Evolutionary conservation across 2,329 filamentous ascomycete genomes (phyloP).

Genomic region (Ophiosphaerella korrae): DNA sequence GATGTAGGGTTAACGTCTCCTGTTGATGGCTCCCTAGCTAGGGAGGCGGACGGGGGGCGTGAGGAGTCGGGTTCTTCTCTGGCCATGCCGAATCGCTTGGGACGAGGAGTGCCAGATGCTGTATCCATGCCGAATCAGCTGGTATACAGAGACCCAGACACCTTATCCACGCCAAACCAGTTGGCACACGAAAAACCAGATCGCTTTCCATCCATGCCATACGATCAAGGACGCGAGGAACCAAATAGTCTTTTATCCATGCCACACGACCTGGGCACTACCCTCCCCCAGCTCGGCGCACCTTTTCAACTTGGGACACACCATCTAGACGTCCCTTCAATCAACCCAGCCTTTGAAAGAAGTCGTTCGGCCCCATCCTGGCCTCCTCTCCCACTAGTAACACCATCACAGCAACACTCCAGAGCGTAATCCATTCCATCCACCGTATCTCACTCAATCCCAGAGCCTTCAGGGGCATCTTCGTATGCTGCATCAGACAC

Average conservation of each 20-base stretch:
- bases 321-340: conserved; percentile 2
- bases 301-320: neutral
- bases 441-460: neutral
- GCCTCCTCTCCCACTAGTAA: neutral
- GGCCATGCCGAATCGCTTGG: no score
- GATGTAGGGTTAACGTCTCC: neutral
- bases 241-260: conserved; percentile 4
- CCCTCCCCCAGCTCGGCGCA: neutral
- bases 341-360: neutral
- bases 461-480: neutral
- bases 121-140: no score
- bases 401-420: neutral
- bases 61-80: no score
- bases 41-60: no score
- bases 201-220: conserved; percentile 5
- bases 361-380: neutral
- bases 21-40: neutral
- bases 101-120: no score
- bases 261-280: conserved; percentile 7
- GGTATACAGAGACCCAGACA: no score
- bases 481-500: neutral
- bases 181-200: no score
- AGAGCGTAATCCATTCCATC: conserved; percentile 4
- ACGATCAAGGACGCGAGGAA: neutral
- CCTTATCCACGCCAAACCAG: no score